Base-by-base conservation (phyloP, 192 early-diverging fungal genomes). In the Pilobolus umbonatus region DNA sequence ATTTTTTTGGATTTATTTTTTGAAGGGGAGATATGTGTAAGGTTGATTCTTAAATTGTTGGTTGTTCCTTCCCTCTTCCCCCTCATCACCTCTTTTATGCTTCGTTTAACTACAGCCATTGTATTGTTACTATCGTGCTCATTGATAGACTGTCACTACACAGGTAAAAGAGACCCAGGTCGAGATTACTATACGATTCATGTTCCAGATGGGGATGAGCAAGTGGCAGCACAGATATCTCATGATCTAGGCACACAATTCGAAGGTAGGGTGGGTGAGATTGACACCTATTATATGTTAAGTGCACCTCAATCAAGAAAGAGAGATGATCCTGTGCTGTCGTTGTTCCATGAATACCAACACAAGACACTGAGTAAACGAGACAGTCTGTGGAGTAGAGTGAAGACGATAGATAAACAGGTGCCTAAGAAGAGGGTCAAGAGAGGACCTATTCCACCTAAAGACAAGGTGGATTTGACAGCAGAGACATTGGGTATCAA, bases 251-350 rank as follows among this genome's bases (percentile, higher is more conserved):
- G 63, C 14, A 68, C 73, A 8, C 56, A 64, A 17, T 75, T 74
- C 24, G 69, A 80, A 30, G 88, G 88, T 4, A 75, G 65, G 15
- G 78, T 93, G 8, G 91, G 90, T 36, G 79, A 86, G 57, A 64
- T 93, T 21, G 17, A 50, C 0, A 74, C 84, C 28, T 80, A 88
- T 59, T 87, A 80, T 64, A 75, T 89, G 29, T 77, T 85, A 38
- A 82, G 83, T n/a, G 66, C 74, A 35, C 62, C 71, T 17, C 81
- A 77, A 43, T 32, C 60, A 14, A n/a, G 29, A 46, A 45, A 65
- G 39, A 26, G 64, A 44, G 42, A 64, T 1, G 64, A 65, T 35
- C 17, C 19, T 6, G 29, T 58, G 26, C 3, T 65, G 4, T 8
- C 29, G 3, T 21, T 34, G 11, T 65, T 65, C 35, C 14, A 50